Evolutionary conservation across 2,329 filamentous ascomycete genomes (phyloP).

Genomic region (Aspergillus latus): DNA sequence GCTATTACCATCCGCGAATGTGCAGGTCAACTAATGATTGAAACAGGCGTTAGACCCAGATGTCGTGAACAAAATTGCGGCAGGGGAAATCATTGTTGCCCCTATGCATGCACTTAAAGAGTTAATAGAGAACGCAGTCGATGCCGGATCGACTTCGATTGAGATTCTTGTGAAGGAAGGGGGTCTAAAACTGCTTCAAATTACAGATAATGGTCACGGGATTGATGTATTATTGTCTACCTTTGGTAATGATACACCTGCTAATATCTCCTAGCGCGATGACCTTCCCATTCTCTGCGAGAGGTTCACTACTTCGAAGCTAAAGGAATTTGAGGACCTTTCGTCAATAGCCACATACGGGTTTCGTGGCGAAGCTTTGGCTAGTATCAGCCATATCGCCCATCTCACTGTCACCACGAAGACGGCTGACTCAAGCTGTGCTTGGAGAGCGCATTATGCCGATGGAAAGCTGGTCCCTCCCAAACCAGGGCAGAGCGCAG

Average conservation of each 20-base stretch:
- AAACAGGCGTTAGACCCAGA: slow-evolving; percentile 80
- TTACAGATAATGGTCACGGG: slow-evolving; percentile 94
- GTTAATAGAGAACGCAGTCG: slow-evolving; percentile 93
- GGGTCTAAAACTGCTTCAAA: slow-evolving; percentile 90
- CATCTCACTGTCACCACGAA: slow-evolving; percentile 94
- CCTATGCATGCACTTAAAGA: slow-evolving; percentile 96
- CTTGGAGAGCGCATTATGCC: slow-evolving; percentile 86
- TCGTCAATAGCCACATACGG: slow-evolving; percentile 90
- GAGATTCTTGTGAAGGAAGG: slow-evolving; percentile 96
- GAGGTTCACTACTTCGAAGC: slow-evolving; percentile 93
- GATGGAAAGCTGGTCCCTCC: slow-evolving; percentile 76
- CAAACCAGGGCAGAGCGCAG: slow-evolving; percentile 82
- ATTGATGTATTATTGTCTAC: slow-evolving; percentile 68
- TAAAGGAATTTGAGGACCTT: slow-evolving; percentile 90
- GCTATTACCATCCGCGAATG: not conserved
- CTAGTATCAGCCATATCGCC: slow-evolving; percentile 97
- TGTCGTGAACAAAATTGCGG: slow-evolving; percentile 98
- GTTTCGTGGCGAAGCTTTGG: slow-evolving; percentile 94
- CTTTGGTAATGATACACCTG: not conserved
- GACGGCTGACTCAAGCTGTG: slow-evolving; percentile 81
- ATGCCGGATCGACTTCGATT: slow-evolving; percentile 89
- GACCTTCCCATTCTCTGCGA: slow-evolving; percentile 91
- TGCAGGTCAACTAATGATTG: slow-evolving; percentile 1
- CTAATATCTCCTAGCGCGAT: slow-evolving; percentile 64
- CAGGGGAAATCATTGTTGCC: slow-evolving; percentile 96